Base-by-base conservation (phyloP, 352 stramenopile genomes). In the Pythium biforme region DNA sequence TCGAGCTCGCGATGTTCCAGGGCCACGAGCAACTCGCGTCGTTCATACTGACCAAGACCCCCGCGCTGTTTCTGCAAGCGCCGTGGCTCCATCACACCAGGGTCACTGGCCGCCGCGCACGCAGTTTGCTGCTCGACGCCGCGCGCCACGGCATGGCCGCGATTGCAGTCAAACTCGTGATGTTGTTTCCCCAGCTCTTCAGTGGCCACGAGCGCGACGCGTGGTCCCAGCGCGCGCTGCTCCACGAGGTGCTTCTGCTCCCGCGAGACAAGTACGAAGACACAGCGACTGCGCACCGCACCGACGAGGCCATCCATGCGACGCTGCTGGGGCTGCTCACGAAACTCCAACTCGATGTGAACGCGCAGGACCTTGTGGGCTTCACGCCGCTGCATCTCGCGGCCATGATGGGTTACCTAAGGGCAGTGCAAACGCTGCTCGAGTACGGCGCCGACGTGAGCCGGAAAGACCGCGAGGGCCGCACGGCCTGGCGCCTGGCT, bases 361-460 rank as follows among this genome's bases (percentile, higher is more conserved):
- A 86, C 45, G 76, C 72, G 12, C 72, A 79, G 41, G 79, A 91
- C 41, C 69, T 79, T 19, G 68, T 83, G 26, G 82, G 79, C 0
- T 86, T 89, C 29, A 89, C 79, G 1, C 64, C 75, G 15, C 60
- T 91, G 2, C 82, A 91, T 50, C 57, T 81, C 12, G 79, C 82
- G 4, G 73, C 79, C 11, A 68, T 75, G 46, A 46, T 66, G n/a
- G 82, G 82, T 0, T 76, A 83, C 47, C 26, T 86, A 4, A 43
- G 50, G 4, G 69, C 69, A 0, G 80, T 88, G 22, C 68, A 59
- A 3, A 46, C 74, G 20, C 61, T 91, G 15, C 49, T 91, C 9
- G 64, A 74, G 3, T 70, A 77, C n/a, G 76, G 70, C 2, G 76
- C 74, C 0, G 78, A 91, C 40, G 75, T 88, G 15, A 68, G 49